A percentile compares a stretch with the other conserved stretches of the same genome.
phyloP scores from a whole-genome alignment of 176 grass and related monocot genomes.

The sorghum (Sorghum bicolor) region DNA sequence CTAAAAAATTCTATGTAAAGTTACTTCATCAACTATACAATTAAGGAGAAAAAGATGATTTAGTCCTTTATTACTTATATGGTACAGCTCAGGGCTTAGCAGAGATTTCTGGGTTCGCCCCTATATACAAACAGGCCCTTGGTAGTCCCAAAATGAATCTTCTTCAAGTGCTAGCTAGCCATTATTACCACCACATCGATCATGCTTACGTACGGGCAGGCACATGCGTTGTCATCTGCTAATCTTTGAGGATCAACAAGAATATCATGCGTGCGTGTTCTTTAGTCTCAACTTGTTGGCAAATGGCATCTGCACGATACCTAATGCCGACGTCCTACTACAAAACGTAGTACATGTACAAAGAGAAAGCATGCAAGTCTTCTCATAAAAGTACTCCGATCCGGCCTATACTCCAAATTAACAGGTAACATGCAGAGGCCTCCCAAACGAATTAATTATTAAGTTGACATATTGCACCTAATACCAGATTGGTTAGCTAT shows the following conservation, averaged over 20 bases:
- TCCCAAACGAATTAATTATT: neutral
- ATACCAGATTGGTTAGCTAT: neutral
- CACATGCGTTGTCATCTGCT: conserved; percentile 12
- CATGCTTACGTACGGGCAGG: neutral
- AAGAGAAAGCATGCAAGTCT: neutral
- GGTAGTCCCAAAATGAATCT: too few species aligned
- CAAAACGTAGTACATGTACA: neutral
- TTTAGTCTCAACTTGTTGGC: conserved; percentile 7
- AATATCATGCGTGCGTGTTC: neutral
- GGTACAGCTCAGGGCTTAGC: too few species aligned
- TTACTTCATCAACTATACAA: too few species aligned
- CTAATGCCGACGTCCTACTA: neutral
- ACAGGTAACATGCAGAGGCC: neutral
- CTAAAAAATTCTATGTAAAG: too few species aligned
- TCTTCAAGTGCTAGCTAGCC: too few species aligned
- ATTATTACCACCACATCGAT: too few species aligned
- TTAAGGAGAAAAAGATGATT: too few species aligned
- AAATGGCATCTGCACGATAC: conserved; percentile 8
- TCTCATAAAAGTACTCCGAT: neutral
- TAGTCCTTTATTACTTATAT: too few species aligned
- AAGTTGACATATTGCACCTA: neutral
- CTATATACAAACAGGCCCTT: too few species aligned
- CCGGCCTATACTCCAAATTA: neutral
- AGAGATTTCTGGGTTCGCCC: too few species aligned
- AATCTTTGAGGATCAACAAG: conserved; percentile 9